These are phyloP conservation scores for Stromatinia cepivora DNA, from an alignment of 2,329 filamentous ascomycete species.

Conservation along the genomic window DNA sequence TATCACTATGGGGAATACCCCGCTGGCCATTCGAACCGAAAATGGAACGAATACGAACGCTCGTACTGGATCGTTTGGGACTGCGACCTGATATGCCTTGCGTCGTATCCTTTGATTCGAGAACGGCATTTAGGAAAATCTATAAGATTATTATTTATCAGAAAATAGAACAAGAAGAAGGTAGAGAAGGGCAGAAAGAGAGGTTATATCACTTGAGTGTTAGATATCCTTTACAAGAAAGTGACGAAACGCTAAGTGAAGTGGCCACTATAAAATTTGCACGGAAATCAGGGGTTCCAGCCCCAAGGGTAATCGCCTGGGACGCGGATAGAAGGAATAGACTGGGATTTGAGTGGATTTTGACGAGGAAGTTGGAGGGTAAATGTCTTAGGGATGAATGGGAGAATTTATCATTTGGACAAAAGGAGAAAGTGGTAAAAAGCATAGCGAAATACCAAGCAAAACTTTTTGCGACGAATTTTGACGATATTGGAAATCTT, in stretches of 20 bases:
- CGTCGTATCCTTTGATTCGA: not conserved
- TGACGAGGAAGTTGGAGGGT: not conserved
- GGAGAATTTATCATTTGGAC: not conserved
- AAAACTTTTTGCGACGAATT: not conserved
- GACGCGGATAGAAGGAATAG: not conserved
- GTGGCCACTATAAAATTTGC: not conserved
- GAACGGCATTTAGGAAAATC: not conserved
- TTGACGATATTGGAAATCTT: not conserved
- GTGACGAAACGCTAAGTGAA: not conserved
- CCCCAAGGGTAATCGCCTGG: not conserved
- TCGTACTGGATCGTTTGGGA: not conserved
- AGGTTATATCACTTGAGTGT: not conserved
- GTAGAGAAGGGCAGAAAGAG: not conserved
- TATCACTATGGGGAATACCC: not conserved
- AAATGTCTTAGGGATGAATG: not conserved
- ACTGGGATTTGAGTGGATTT: not conserved
- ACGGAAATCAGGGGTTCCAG: not conserved
- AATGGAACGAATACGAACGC: not conserved
- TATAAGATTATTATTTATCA: not conserved
- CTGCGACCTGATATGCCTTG: not conserved
- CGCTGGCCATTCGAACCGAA: not conserved
- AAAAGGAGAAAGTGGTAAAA: not conserved
- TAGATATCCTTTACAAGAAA: constrained; percentile 2
- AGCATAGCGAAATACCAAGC: not conserved
- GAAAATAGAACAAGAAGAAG: not conserved